Evolutionary conservation across 2,329 filamentous ascomycete species (phyloP), one percentile per base, ranked within the genome.

Genomic region (Kalmusia sp.): DNA sequence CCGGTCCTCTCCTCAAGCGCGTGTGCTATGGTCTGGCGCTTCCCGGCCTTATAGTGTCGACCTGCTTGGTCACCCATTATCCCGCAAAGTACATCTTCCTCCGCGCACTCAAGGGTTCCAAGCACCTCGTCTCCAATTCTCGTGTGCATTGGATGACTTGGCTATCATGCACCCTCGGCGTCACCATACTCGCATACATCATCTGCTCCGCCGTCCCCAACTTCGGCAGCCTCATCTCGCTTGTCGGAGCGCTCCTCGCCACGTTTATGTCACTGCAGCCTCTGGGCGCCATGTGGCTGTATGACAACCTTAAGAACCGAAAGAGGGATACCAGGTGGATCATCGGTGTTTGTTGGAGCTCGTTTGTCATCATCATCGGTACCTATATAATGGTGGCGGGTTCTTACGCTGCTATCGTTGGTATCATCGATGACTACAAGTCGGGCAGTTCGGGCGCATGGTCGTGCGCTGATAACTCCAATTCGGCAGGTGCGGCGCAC

Each of bases 71-170:
- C n/a, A 40, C 35, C 27, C 35, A 45, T 45, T 50, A 33, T 15
- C 37, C 52, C 2, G 43, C 48, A 14, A 55, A 55, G 8, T 52
- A 52, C 30, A 25, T 55, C 7, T 86, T 87, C 31, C 88, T 88
- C 11, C 89, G 89, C 55, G 77, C 89, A 44, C 84, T 90, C 48
- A 84, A 86, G 0, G 87, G 87, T 51, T 86, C 89, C 2, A 12
- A 88, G 90, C 60, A 86, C 87, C 67, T 85, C 81, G 30, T 37
- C 11, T 38, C 43, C 4, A 55, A 55, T 49, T 39, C 49, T 4
- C 21, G 27, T 9, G 28, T 34, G 1, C 52, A 55, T 19, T 55
- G 52, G 52, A 9, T 27, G 5, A 55, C 49, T 6, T 55, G 52
- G 49, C 21, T 55, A 12, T 17, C 22, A 4, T 55, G 52, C 44